Conservation (phyloP, 371 early-diverging fungal species). For the Chytridiales sp. region DNA sequence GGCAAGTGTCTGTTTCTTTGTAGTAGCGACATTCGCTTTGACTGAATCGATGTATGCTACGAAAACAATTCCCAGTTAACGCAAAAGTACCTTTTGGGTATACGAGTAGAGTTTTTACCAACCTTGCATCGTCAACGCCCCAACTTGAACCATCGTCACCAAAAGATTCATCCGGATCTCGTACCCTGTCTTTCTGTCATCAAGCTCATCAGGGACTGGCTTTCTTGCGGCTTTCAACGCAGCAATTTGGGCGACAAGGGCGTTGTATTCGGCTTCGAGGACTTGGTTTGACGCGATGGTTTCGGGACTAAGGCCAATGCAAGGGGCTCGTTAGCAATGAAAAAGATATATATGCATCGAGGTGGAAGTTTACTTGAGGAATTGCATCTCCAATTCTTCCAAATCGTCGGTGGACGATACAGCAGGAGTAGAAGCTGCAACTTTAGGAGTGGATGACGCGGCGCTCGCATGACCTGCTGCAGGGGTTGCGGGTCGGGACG, state of each 20-base stretch:
- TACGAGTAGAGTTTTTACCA: not conserved
- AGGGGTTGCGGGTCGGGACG: too few species aligned
- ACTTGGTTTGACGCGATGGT: conserved; percentile 73
- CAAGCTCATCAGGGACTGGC: conserved; percentile 58
- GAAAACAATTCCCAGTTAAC: not conserved
- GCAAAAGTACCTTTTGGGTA: conserved; percentile 1
- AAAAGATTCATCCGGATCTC: conserved; percentile 80
- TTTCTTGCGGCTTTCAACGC: conserved; percentile 44
- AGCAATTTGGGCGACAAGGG: conserved; percentile 51
- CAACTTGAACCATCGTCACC: conserved; percentile 75
- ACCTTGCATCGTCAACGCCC: conserved; percentile 72
- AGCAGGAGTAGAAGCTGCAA: conserved; percentile 19
- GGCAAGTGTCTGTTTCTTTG: conserved; percentile 65
- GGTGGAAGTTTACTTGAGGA: conserved; percentile 30
- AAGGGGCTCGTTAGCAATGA: not conserved
- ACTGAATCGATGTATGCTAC: conserved; percentile 37
- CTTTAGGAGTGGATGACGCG: too few species aligned
- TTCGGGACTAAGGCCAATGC: conserved; percentile 58
- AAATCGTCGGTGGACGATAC: conserved; percentile 24
- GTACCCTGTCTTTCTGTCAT: conserved; percentile 64
- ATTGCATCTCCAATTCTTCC: conserved; percentile 36
- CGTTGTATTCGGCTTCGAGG: conserved; percentile 67
- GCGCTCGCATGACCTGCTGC: too few species aligned
- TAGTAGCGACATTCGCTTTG: conserved; percentile 58
- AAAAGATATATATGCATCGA: not conserved